A percentile compares a stretch with the other conserved stretches of the same genome.
Evolutionary conservation across 1,284 basidiomycete genomes (phyloP).

Genomic region (Erythrobasidium hasegawianum): DNA sequence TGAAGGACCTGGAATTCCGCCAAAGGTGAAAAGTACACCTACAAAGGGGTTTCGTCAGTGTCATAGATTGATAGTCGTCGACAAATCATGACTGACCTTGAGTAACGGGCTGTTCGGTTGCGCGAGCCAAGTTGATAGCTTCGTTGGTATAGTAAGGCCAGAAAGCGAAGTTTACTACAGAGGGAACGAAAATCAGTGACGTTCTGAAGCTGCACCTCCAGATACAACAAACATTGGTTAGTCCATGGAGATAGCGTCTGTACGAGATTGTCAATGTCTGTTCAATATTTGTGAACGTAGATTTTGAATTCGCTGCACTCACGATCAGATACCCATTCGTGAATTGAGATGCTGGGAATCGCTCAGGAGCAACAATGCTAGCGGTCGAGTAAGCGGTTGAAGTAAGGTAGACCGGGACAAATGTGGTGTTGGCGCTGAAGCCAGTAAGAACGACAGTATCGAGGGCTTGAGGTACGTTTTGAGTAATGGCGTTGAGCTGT

Average conservation of each 20-base stretch:
- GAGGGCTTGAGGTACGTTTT: slow-evolving; percentile 41
- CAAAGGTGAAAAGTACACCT: slow-evolving; percentile 39
- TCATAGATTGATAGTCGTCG: slow-evolving; percentile 29
- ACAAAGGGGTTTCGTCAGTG: neutral
- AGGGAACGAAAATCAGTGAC: neutral
- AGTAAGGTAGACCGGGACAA: slow-evolving; percentile 42
- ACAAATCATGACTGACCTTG: slow-evolving; percentile 41
- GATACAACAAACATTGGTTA: slow-evolving; percentile 41
- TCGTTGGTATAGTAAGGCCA: slow-evolving; percentile 49
- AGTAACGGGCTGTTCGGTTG: slow-evolving; percentile 46
- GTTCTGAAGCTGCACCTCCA: neutral
- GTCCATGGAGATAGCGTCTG: slow-evolving; percentile 45
- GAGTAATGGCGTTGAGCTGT: slow-evolving; percentile 30
- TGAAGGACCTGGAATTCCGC: slow-evolving; percentile 40
- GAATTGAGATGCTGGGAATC: slow-evolving; percentile 33
- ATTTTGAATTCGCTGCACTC: too few species aligned
- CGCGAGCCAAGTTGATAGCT: slow-evolving; percentile 40
- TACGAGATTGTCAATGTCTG: too few species aligned
- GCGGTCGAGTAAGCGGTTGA: slow-evolving; percentile 47
- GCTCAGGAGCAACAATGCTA: slow-evolving; percentile 41
- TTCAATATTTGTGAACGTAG: too few species aligned
- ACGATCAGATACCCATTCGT: slow-evolving; percentile 38
- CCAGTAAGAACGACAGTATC: slow-evolving; percentile 50
- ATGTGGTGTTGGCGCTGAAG: slow-evolving; percentile 44
- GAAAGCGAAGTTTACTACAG: slow-evolving; percentile 47